phyloP scores from a whole-genome alignment of 768 basidiomycete species.

The Pisolithus microcarpus region DNA sequence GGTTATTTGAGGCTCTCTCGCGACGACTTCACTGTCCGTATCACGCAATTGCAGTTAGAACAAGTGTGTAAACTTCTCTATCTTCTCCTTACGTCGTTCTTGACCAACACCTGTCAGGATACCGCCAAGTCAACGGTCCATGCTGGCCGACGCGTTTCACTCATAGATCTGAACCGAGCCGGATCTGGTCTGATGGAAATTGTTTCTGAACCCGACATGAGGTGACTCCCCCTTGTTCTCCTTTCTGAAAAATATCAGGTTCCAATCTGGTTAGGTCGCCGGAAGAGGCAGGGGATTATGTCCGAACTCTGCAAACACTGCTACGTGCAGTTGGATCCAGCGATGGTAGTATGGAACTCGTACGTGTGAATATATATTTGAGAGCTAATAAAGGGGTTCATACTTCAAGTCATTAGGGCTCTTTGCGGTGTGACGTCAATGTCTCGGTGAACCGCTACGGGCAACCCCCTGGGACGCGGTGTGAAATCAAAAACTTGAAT shows the following conservation, averaged over 20 bases:
- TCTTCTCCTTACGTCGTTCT: not conserved
- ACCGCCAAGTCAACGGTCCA: constrained; percentile 79
- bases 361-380: constrained; percentile 24
- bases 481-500: constrained; percentile 96
- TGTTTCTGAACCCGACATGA: constrained; percentile 88
- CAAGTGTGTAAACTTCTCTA: constrained; percentile 51
- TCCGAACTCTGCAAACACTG: constrained; percentile 72
- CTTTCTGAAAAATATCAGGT: not conserved
- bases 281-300: constrained; percentile 86
- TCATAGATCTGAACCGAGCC: constrained; percentile 86
- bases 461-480: constrained; percentile 66
- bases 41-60: constrained; percentile 93
- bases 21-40: constrained; percentile 49
- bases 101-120: constrained; percentile 45
- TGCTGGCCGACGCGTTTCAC: constrained; percentile 41
- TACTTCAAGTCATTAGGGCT: constrained; percentile 53
- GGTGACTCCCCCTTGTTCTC: constrained; percentile 28
- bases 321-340: constrained; percentile 80
- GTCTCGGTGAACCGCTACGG: constrained; percentile 77
- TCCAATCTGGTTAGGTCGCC: constrained; percentile 43
- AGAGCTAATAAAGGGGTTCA: constrained; percentile 1
- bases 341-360: constrained; percentile 97
- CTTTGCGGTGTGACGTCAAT: constrained; percentile 91
- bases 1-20: constrained; percentile 50
- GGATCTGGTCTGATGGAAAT: constrained; percentile 92